These are phyloP conservation scores for Populus hybrid DNA, from an alignment of 441 rosid species.

Conservation along the genomic window DNA sequence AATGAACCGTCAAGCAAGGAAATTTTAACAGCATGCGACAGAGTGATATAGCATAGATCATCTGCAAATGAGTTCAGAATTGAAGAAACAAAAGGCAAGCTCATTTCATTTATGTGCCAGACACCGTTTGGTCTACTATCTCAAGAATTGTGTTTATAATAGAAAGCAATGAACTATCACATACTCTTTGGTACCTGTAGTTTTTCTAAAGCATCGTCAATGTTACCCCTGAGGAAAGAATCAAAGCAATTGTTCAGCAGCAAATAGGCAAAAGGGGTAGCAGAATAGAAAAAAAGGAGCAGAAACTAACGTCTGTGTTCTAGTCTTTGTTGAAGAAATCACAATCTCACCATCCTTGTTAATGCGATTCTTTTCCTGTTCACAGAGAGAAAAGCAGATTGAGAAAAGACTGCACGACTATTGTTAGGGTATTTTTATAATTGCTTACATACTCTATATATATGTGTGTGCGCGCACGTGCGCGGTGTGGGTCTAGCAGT, in stretches of 20 bases:
- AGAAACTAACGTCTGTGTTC: constrained; percentile 79
- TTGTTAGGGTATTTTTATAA: neutral
- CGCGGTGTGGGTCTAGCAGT: too few relatives aligned
- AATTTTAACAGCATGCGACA: neutral
- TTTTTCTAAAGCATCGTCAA: constrained; percentile 83
- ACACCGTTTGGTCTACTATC: neutral
- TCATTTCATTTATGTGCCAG: neutral
- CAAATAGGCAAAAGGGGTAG: constrained; percentile 7
- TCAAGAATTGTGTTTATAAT: neutral
- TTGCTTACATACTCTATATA: neutral
- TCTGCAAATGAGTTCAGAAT: neutral
- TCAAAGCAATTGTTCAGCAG: constrained; percentile 14
- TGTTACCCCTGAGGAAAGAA: constrained; percentile 66
- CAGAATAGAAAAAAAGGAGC: constrained; percentile 5
- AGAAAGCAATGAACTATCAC: neutral
- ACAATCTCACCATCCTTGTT: constrained; percentile 95
- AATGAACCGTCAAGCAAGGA: neutral
- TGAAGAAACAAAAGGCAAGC: neutral
- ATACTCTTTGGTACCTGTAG: constrained; percentile 57
- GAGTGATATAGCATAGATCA: neutral
- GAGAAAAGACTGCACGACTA: constrained; percentile 4
- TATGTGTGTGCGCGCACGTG: accelerated
- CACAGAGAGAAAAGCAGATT: constrained; percentile 14
- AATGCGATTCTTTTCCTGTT: constrained; percentile 92
- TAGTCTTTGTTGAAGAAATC: constrained; percentile 88